Evolutionary conservation across 176 grass and related monocot species (phyloP), one percentile per base, ranked within the genome.

Genomic region (Eragrostis nindensis): DNA sequence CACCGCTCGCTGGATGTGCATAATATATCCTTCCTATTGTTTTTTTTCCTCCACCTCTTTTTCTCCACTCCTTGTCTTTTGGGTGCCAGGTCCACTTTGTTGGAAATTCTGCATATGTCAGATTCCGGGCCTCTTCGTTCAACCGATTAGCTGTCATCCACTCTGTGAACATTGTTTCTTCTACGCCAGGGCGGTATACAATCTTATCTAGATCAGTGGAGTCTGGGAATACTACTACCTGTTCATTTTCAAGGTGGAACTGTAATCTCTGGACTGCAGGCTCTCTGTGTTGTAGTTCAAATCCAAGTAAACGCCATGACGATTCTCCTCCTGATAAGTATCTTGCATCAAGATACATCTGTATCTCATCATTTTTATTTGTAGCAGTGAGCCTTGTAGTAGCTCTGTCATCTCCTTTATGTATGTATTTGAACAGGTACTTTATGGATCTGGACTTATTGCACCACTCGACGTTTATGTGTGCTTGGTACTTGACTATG

Each of bases 401-500:
- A 12, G 76, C 36, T 13, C 15, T 25, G 30, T 79, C 88, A 7
- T 78, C 32, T 3, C 72, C 71, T 42, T 86, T 90, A 18, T 65
- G 74, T 1, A 90, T 73, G 40, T 85, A 89, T 45, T 82, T 89
- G 17, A 89, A 84, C 0, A 89, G 39, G 5, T 80, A 89, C 36
- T 89, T 89, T 5, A 89, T 89, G 3, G 77, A 52, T 11, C 64
- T 75, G 2, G 75, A 65, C 63, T 66, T 64, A 0, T 89, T 72
- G 10, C 87, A 89, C 62, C 39, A 66, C 19, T 89, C 82, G 1
- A 86, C 62, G 7, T 77, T 82, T 16, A 82, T 81, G 9, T 90
- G 83, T 7, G 70, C 82, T 29, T 71, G 60, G 16, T 90, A 90
- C 17, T 82, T 85, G 11, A 82, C 26, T 0, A 78, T 13, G 0